Evolutionary conservation across 305 asterid species (phyloP), one percentile per base, ranked within the genome.

Genomic region (Fraxinus dipetala): DNA sequence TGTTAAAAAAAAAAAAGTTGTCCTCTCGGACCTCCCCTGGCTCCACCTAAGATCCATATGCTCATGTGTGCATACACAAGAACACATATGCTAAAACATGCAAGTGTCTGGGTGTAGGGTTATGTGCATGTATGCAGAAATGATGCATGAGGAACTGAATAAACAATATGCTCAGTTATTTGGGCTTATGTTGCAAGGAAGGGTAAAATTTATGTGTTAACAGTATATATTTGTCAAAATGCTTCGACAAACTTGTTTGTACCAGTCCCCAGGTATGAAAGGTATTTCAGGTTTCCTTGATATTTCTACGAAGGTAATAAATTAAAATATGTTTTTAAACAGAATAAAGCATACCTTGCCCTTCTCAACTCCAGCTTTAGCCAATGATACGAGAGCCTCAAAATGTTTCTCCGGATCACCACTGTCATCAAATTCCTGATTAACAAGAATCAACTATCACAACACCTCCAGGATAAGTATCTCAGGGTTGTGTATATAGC

Each of bases 361-460:
- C 90, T 94, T 95, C 82, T 91, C 93, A 79, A 91, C 88, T 84
- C 99, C 99, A 77, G 82, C 92, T 90, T 90, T 92, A 81, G 96
- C 98, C 91, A 95, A 83, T 6, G 94, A 86, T 83, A 91, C 70
- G 80, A 94, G 96, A 76, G 92, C 94, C 91, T 90, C 86, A 80
- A 91, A 94, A 87, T 95, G 94, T 76, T 85, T 90, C 72, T 92
- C 98, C 3, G 98, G 91, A 87, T 95, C 94, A 83, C 99, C 98
- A 84, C 97, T 92, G 51, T 92, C 96, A 79, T 95, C 98, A 82
- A 94, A 95, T 87, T 93, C 98, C 98, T 95, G 89, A 81, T 77
- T 36, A 65, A 69, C 59, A 72, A 72, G 77, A 82, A 81, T 26
- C 67, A 74, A 78, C 43, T 40, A 80, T n/a, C 51, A 34, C 61